phyloP scores from a whole-genome alignment of 331 rosid species.

The Rosa hybrid region DNA sequence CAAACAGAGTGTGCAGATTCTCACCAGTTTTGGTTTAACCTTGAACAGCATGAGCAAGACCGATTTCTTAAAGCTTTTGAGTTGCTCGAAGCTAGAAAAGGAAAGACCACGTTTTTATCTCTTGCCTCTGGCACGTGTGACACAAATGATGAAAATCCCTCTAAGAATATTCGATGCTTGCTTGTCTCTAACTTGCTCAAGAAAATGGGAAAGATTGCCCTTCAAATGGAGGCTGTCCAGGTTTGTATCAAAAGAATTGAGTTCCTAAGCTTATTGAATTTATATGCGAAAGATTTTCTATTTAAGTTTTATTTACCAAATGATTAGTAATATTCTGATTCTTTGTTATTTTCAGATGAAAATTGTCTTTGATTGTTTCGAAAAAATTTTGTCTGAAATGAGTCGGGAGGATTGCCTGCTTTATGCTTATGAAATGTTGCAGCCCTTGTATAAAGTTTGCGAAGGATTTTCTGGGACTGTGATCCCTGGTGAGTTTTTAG shows the following conservation, averaged over 20 bases:
- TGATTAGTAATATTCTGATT: background rate
- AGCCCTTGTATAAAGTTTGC: constrained; percentile 79
- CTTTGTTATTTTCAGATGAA: constrained; percentile 62
- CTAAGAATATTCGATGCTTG: constrained; percentile 33
- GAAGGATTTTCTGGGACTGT: constrained; percentile 83
- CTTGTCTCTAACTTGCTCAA: constrained; percentile 66
- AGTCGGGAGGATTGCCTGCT: constrained; percentile 50
- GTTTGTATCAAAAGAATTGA: constrained; percentile 36
- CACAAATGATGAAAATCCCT: constrained; percentile 34
- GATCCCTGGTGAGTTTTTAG: constrained; percentile 53
- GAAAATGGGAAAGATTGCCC: constrained; percentile 77
- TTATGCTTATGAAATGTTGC: constrained; percentile 57
- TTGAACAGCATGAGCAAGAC: constrained; percentile 66
- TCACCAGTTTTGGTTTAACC: constrained; percentile 62
- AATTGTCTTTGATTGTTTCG: constrained; percentile 65
- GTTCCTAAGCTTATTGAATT: background rate
- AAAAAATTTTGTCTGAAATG: constrained; percentile 51
- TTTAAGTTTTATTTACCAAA: background rate
- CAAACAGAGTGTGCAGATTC: constrained; percentile 39
- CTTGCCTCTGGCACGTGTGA: constrained; percentile 40
- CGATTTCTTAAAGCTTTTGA: constrained; percentile 64
- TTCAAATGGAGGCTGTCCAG: constrained; percentile 75
- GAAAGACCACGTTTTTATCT: constrained; percentile 49
- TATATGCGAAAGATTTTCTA: background rate
- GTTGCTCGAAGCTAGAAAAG: constrained; percentile 74